Percentiles rank a stretch among this genome's conserved stretches.
These are phyloP conservation scores for Ganoderma sinense DNA, from an alignment of 1,284 basidiomycete genomes.

Conservation along the genomic window DNA sequence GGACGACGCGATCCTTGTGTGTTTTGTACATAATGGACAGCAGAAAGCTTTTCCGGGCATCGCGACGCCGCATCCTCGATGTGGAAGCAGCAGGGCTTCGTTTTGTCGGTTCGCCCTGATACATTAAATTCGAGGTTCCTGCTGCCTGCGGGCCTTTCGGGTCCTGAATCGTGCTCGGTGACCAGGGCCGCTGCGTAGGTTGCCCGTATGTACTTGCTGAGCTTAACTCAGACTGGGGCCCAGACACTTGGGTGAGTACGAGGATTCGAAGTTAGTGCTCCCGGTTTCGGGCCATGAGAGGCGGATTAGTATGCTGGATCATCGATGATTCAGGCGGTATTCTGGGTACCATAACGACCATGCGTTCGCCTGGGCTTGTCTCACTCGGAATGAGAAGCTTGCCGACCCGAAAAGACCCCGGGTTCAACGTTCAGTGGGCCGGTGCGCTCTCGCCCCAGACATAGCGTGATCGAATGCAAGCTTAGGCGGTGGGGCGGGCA, in stretches of 20 bases:
- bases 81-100: constrained; percentile 21
- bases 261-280: neutral
- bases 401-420: neutral
- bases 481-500: neutral
- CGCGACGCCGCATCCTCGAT: constrained; percentile 16
- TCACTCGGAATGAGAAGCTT: neutral
- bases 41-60: constrained; percentile 9
- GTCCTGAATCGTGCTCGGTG: neutral
- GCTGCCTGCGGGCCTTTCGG: neutral
- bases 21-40: neutral
- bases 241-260: neutral
- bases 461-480: neutral
- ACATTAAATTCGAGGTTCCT: neutral
- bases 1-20: neutral
- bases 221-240: neutral
- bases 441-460: neutral
- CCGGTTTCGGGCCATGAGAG: neutral
- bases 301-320: neutral
- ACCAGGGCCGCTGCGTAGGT: neutral
- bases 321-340: neutral
- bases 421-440: neutral
- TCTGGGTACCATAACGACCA: neutral
- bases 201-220: neutral
- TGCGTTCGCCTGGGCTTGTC: neutral
- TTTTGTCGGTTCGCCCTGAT: neutral